Percentiles rank a stretch among this genome's conserved stretches.
Conservation (phyloP, 305 asterid genomes). For the Fraxinus albicans region DNA sequence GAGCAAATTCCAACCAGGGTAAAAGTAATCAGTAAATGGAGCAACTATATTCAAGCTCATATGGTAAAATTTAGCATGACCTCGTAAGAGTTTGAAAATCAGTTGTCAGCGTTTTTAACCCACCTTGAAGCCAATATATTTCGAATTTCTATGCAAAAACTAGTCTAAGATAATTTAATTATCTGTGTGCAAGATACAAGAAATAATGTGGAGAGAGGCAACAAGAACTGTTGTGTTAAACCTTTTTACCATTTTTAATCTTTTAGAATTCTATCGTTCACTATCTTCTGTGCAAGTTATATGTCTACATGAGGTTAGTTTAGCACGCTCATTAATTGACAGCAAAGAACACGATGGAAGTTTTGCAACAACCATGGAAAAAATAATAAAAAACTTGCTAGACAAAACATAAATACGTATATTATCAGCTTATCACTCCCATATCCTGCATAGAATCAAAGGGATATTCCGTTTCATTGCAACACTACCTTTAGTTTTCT, state of each 20-base stretch:
- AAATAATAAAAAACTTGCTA: background rate
- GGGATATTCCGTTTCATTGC: background rate
- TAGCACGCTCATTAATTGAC: background rate
- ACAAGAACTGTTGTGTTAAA: background rate
- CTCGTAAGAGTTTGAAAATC: slow-evolving; percentile 1
- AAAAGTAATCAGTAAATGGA: background rate
- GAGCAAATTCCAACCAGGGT: background rate
- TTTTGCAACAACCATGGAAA: background rate
- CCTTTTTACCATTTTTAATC: background rate
- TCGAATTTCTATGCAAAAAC: background rate
- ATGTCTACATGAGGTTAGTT: background rate
- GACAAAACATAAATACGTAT: background rate
- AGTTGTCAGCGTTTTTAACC: background rate
- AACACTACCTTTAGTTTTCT: background rate
- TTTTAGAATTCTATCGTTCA: slow-evolving; percentile 2
- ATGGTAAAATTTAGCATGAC: background rate
- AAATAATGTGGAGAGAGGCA: background rate
- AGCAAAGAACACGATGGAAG: background rate
- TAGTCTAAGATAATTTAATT: slow-evolving; percentile 5
- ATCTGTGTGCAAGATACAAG: background rate
- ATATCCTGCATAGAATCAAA: background rate
- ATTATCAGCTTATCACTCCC: background rate
- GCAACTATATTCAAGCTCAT: background rate
- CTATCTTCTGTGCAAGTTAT: background rate
- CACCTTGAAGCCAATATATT: slow-evolving; percentile 1